Evolutionary conservation across 371 early-diverging fungal species (phyloP).

Genomic region (Lichtheimia corymbifera): DNA sequence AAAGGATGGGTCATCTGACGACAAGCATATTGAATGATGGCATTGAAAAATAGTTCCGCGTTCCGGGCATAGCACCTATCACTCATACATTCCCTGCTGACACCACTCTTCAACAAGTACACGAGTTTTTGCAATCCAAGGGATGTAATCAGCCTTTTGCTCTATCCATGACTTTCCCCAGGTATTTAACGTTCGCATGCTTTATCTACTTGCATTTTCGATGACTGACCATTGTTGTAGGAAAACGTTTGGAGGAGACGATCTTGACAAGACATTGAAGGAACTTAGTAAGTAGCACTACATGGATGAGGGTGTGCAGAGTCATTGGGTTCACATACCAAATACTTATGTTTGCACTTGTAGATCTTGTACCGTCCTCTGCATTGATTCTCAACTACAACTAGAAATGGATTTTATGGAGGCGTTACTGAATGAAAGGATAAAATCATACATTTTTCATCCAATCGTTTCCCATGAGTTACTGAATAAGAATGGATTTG

Average conservation of each 20-base stretch:
- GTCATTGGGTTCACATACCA: background rate
- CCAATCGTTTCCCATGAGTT: too few relatives aligned
- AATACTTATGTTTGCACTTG: background rate
- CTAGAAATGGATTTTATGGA: background rate
- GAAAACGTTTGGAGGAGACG: constrained; percentile 42
- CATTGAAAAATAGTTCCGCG: constrained; percentile 49
- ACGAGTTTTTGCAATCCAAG: constrained; percentile 60
- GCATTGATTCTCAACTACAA: constrained; percentile 29
- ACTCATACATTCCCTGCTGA: constrained; percentile 74
- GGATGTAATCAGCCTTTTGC: constrained; percentile 62
- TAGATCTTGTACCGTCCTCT: constrained; percentile 46
- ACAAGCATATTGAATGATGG: too few relatives aligned
- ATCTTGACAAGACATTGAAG: constrained; percentile 44
- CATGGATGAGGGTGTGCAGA: background rate
- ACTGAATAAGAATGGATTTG: too few relatives aligned
- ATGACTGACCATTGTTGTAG: constrained; percentile 6
- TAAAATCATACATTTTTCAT: too few relatives aligned
- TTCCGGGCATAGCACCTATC: constrained; percentile 54
- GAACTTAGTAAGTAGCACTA: constrained; percentile 45
- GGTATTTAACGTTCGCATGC: constrained; percentile 24
- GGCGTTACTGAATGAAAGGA: too few relatives aligned
- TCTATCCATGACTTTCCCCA: constrained; percentile 74
- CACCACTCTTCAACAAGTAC: constrained; percentile 68
- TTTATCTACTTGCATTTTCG: background rate
- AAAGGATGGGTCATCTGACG: too few relatives aligned